Evolutionary conservation across 2,329 filamentous ascomycete species (phyloP).

Genomic region (Pleoardoris graminearum): DNA sequence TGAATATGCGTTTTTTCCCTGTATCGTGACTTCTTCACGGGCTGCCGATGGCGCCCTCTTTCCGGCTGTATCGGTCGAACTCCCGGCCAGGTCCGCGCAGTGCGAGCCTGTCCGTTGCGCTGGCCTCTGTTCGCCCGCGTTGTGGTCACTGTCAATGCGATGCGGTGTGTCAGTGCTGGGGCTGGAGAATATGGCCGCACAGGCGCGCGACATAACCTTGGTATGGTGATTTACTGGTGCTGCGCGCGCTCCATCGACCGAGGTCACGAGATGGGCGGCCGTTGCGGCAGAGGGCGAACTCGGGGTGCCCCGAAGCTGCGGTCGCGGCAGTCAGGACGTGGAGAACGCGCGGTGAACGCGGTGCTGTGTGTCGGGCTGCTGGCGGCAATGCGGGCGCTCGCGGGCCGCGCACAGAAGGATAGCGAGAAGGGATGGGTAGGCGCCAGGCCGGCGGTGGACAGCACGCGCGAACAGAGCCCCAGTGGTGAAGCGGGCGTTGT

Average conservation of each 20-base stretch:
- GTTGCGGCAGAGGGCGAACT: constrained; percentile 13
- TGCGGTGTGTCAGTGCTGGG: constrained; percentile 74
- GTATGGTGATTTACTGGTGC: constrained; percentile 26
- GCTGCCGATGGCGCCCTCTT: constrained; percentile 13
- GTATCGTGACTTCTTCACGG: constrained; percentile 17
- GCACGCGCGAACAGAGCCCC: constrained; percentile 27
- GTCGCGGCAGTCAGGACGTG: constrained; percentile 26
- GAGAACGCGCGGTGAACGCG: constrained; percentile 35
- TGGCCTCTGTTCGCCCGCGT: constrained; percentile 24
- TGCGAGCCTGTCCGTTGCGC: constrained; percentile 31
- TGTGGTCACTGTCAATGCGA: constrained; percentile 57
- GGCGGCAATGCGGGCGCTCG: constrained; percentile 4
- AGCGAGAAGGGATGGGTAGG: constrained; percentile 16
- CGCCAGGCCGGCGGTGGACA: constrained; percentile 17
- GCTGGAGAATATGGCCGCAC: constrained; percentile 77
- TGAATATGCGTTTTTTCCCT: constrained; percentile 20
- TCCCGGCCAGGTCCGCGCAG: constrained; percentile 30
- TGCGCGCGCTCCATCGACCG: constrained; percentile 32
- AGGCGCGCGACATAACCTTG: constrained; percentile 77
- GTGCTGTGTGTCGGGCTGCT: constrained; percentile 26
- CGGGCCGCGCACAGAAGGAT: constrained; percentile 7
- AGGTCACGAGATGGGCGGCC: constrained; percentile 14
- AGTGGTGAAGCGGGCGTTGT: constrained; percentile 25
- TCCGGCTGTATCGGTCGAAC: constrained; percentile 14
- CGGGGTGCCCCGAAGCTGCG: constrained; percentile 24